These are phyloP conservation scores for Tilletia setariae DNA, from an alignment of 1,284 basidiomycete genomes.

Conservation along the genomic window DNA sequence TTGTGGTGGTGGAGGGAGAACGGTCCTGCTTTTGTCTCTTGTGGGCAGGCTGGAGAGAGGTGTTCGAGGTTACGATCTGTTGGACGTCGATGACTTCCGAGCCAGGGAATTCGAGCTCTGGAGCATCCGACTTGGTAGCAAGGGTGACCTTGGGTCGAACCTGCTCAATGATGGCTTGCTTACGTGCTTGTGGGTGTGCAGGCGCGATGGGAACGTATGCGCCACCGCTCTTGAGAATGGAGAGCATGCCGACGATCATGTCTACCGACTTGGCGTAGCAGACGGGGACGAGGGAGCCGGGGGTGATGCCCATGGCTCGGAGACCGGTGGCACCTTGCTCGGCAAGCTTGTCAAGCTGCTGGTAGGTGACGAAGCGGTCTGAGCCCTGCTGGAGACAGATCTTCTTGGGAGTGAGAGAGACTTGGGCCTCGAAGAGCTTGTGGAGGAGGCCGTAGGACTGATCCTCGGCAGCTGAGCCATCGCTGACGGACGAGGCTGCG, in stretches of 20 bases:
- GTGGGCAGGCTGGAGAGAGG: neutral
- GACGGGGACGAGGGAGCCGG: conserved; percentile 1
- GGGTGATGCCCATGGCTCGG: neutral
- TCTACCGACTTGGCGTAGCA: neutral
- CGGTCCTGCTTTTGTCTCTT: neutral
- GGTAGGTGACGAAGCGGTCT: neutral
- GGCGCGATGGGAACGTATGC: neutral
- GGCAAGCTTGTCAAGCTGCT: neutral
- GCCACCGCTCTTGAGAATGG: neutral
- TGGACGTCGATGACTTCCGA: neutral
- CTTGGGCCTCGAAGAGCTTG: conserved; percentile 1
- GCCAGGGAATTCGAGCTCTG: neutral
- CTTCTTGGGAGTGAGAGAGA: conserved; percentile 3
- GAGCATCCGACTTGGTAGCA: neutral
- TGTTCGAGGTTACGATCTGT: neutral
- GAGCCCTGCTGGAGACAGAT: neutral
- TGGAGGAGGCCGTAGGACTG: conserved; percentile 1
- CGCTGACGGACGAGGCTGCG: neutral
- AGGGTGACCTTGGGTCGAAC: neutral
- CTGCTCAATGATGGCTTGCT: neutral
- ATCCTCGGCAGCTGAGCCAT: neutral
- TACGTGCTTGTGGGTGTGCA: neutral
- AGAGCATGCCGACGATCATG: neutral
- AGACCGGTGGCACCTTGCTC: conserved; percentile 4
- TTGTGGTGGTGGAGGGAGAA: neutral